These are phyloP conservation scores for Liriodendron chinense DNA, from an alignment of 164 flowering plant genomes.

Conservation along the genomic window DNA sequence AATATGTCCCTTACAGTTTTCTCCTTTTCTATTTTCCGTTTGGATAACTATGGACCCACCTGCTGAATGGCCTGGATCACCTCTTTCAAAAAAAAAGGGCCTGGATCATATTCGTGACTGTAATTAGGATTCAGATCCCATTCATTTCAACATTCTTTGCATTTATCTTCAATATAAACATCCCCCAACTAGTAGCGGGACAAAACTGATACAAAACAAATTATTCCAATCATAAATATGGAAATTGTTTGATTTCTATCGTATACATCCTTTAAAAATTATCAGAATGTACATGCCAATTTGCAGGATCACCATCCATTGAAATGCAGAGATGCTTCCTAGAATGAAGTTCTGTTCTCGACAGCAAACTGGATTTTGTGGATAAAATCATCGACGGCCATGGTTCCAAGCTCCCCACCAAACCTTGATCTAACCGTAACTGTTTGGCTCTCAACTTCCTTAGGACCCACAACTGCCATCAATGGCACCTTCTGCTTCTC, in stretches of 20 bases:
- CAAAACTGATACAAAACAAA: neutral
- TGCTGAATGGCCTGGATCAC: no score
- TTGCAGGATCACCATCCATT: neutral
- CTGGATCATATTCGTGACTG: no score
- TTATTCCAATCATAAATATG: neutral
- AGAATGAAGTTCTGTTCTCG: constrained; percentile 45
- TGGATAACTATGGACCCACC: no score
- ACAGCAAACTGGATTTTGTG: constrained; percentile 42
- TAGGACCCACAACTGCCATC: constrained; percentile 96
- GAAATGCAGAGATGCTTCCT: neutral
- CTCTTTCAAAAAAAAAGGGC: no score
- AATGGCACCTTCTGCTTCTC: constrained; percentile 88
- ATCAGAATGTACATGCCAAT: neutral
- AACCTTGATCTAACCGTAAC: constrained; percentile 84
- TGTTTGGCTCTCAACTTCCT: constrained; percentile 70
- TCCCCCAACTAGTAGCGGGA: no score
- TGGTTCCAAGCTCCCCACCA: constrained; percentile 79
- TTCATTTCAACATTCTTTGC: no score
- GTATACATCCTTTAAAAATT: neutral
- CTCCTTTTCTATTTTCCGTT: no score
- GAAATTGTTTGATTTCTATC: neutral
- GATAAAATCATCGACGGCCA: constrained; percentile 62
- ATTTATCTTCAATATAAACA: no score
- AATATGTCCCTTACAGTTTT: no score
- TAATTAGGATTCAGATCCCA: no score